A percentile compares a stretch with the other conserved stretches of the same genome.
These are phyloP conservation scores for Solanum chilense DNA, from an alignment of 257 asterid species.

Conservation along the genomic window DNA sequence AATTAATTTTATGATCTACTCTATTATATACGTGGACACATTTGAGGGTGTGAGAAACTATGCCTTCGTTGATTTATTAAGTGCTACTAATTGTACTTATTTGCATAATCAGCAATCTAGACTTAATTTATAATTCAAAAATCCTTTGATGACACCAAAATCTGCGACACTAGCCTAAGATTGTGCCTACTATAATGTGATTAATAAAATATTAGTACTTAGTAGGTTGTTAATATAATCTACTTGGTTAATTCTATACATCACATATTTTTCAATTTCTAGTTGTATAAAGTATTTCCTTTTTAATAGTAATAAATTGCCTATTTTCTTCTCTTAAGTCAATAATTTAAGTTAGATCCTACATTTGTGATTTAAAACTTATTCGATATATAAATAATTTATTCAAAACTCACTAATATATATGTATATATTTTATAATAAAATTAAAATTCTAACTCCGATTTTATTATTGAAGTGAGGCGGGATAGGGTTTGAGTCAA, in stretches of 20 bases:
- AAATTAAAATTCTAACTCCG: background rate
- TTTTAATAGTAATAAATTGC: background rate
- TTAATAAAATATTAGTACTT: background rate
- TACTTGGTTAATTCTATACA: background rate
- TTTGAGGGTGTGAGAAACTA: background rate
- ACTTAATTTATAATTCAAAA: background rate
- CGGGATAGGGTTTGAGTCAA: background rate
- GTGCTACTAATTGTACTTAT: background rate
- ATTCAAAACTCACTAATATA: fast-evolving
- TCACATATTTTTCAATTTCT: background rate
- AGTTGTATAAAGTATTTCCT: background rate
- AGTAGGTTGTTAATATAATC: background rate
- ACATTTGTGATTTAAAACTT: background rate
- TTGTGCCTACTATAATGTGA: conserved; percentile 10
- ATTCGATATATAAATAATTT: background rate
- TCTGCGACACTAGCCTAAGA: conserved; percentile 24
- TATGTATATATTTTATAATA: background rate
- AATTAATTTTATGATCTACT: background rate
- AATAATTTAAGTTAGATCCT: background rate
- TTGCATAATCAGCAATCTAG: background rate
- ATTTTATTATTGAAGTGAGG: background rate
- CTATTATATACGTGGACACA: background rate
- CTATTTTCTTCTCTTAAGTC: background rate
- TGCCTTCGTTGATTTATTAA: background rate
- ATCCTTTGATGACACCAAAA: conserved; percentile 12